Evolutionary conservation across 352 stramenopile species (phyloP).

Genomic region (Aphanomyces cochlioides): DNA sequence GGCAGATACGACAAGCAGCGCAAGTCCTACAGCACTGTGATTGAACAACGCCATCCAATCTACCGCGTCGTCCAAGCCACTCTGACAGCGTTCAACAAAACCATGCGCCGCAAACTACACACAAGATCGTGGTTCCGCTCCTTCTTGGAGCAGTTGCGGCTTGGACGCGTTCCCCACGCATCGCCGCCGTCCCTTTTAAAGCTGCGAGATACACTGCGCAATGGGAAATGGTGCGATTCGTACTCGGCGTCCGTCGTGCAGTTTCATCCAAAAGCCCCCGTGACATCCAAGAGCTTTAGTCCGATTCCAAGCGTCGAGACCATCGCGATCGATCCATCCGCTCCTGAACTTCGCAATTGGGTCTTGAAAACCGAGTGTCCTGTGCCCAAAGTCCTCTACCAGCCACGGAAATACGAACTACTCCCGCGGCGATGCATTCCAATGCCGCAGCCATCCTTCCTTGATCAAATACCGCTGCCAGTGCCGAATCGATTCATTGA

Average conservation of each 20-base stretch:
- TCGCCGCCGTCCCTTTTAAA: constrained; percentile 62
- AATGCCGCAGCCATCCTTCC: constrained; percentile 73
- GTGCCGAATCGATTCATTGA: constrained; percentile 71
- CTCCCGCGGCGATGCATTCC: constrained; percentile 77
- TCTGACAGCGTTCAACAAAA: constrained; percentile 76
- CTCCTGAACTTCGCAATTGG: constrained; percentile 47
- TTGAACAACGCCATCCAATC: constrained; percentile 89
- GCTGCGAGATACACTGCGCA: constrained; percentile 80
- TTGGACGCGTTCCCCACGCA: constrained; percentile 49
- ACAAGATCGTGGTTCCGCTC: constrained; percentile 83
- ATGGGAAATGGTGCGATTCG: constrained; percentile 56
- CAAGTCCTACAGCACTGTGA: constrained; percentile 85
- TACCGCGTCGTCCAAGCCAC: constrained; percentile 75
- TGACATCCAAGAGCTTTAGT: constrained; percentile 71
- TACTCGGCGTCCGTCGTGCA: constrained; percentile 58
- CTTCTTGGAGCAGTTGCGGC: constrained; percentile 84
- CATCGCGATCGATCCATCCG: constrained; percentile 60
- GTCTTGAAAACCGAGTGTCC: constrained; percentile 62
- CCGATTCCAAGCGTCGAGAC: constrained; percentile 38
- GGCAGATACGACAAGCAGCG: constrained; percentile 51
- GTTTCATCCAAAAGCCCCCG: constrained; percentile 65
- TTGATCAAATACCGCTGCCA: constrained; percentile 65
- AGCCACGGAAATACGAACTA: constrained; percentile 79
- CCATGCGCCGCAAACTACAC: constrained; percentile 79
- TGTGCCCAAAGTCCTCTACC: constrained; percentile 69